Evolutionary conservation across 2,329 filamentous ascomycete species (phyloP), one percentile per base, ranked within the genome.

Genomic region (Tothia fuscella): DNA sequence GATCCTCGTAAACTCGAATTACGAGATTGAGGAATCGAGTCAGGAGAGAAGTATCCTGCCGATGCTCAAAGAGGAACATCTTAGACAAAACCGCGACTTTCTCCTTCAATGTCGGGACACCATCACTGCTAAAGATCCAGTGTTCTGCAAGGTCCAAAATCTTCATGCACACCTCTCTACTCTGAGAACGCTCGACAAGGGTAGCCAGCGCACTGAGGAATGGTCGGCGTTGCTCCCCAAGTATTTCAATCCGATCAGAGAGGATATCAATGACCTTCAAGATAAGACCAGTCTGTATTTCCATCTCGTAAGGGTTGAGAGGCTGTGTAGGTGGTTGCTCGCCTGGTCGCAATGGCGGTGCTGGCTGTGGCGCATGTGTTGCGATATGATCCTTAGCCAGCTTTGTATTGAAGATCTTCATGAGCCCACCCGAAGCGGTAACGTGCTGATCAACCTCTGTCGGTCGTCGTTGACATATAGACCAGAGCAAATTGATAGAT

Each of bases 41-140:
- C 44, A 98, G 70, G 65, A 98, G 80, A 0, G 81, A 86, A 9
- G 80, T 76, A 56, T 96, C 89, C 21, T 73, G 65, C 29, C 91
- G 76, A 44, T 84, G 78, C 61, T 99, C 91, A 51, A 98, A 98
- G 0, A 88, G 80, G 13, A 96, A 67, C 91, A 99, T 99, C 65
- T 98, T 99, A 53, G 93, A 88, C n/a, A 99, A 66, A 1, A 99
- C 91, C 1, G 93, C 93, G 0, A 89, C 96, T 67, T 98, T 98
- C 63, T 98, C 93, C 60, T 99, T 99, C 2, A 98, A 71, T 0
- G 91, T 98, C 1, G 91, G 91, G 72, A 91, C 95, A 2, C 87
- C 91, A 48, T 94, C 91, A 0, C 86, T 91, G 49, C 86, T 77
- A 67, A 99, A 98, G 5, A 98, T 84, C 93, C 93, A 99, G 24